phyloP scores from a whole-genome alignment of 768 basidiomycete species.

The Hypholoma fasciculare region DNA sequence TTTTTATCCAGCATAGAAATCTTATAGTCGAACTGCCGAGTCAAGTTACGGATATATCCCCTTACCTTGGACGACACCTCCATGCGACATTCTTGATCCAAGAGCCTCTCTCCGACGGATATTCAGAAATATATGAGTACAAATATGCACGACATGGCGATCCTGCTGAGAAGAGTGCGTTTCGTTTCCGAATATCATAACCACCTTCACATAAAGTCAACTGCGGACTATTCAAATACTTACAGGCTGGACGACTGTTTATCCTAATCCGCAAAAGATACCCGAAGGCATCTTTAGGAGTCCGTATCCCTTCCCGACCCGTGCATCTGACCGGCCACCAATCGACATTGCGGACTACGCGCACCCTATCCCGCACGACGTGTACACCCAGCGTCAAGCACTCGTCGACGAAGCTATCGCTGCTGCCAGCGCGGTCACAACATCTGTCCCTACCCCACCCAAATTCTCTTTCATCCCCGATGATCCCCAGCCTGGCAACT shows the following conservation, averaged over 20 bases:
- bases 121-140: constrained; percentile 32
- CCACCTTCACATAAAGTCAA: neutral
- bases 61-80: constrained; percentile 25
- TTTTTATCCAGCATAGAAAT: constrained; percentile 24
- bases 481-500: no score
- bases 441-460: neutral
- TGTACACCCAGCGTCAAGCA: neutral
- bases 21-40: constrained; percentile 32
- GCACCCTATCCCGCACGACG: neutral
- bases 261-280: neutral
- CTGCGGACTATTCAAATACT: neutral
- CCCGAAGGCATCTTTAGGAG: neutral
- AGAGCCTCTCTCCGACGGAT: constrained; percentile 1
- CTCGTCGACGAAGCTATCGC: neutral
- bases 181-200: neutral
- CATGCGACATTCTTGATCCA: constrained; percentile 18
- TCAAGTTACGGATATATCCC: constrained; percentile 21
- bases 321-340: neutral
- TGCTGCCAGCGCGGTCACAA: neutral
- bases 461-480: neutral
- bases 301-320: neutral
- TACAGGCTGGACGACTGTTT: constrained; percentile 5
- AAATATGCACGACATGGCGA: constrained; percentile 23
- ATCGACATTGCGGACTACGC: constrained; percentile 3
- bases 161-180: constrained; percentile 21